Evolutionary conservation across 306 rosid genomes (phyloP), one percentile per base, ranked within the genome.

Genomic region (Medicago truncatula): DNA sequence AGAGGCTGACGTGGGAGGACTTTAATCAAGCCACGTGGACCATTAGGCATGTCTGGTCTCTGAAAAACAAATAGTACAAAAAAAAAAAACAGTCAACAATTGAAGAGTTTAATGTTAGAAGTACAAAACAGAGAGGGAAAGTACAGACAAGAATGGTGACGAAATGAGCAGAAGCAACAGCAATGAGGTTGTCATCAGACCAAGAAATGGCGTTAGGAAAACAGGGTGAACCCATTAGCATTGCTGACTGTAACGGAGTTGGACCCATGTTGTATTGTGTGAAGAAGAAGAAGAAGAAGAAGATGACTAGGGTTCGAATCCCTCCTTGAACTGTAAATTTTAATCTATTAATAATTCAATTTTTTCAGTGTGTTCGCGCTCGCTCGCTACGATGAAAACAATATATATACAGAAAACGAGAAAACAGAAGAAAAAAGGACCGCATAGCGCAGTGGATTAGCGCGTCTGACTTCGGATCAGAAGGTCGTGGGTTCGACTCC

Each of bases 131-230:
- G 34, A 11, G 1, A 23, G 6, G 36, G 46, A 47, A 1, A 14
- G 0, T 2, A 34, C 74, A 1, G 2, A 91, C 98, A 43, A 91
- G 85, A 4, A 94, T 86, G 75, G 97, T 90, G 70, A 91, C 91
- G 44, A 94, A 74, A 83, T 90, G 91, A 65, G 86, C 94, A 14
- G 98, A 81, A 70, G 98, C 94, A 78, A 90, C 87, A 34, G 98
- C 98, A 54, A 94, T 83, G 65, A 94, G 88, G 78, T 94, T 94
- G 65, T 90, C 96, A 9, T 90, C 80, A 20, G 98, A 94, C 98
- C 98, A 94, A 9, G 90, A 85, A 71, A 94, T 80, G 70, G 98
- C 84, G 70, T 87, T 77, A 0, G 98, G 92, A 77, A 86, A 90
- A 3, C 82, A 79, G 2, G 97, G 88, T 3, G 95, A 76, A 12